Conservation (phyloP, 768 basidiomycete genomes). For the Glaciozyma martinii region DNA sequence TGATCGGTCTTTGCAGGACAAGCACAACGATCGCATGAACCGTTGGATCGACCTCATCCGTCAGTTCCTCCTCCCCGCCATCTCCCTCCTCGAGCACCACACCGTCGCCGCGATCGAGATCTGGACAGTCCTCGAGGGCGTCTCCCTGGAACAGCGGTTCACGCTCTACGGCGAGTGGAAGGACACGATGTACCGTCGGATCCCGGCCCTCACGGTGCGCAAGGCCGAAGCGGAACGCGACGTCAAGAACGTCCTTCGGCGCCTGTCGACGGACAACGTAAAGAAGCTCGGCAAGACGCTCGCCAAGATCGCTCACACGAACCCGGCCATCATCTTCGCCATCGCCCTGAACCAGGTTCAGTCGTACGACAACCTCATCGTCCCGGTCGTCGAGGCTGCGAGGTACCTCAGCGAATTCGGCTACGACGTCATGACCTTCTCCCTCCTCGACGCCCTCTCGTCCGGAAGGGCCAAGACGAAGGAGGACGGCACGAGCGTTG, state of each 20-base stretch:
- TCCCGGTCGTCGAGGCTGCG: slow-evolving; percentile 78
- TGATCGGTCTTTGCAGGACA: too few species aligned
- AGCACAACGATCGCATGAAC: neutral
- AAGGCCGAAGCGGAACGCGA: slow-evolving; percentile 76
- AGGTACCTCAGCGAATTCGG: slow-evolving; percentile 85
- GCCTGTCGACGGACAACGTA: slow-evolving; percentile 51
- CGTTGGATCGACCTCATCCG: slow-evolving; percentile 73
- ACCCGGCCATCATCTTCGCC: slow-evolving; percentile 81
- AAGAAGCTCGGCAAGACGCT: slow-evolving; percentile 77
- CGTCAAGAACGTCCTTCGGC: slow-evolving; percentile 76
- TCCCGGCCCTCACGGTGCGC: slow-evolving; percentile 71
- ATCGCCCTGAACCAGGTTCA: slow-evolving; percentile 88
- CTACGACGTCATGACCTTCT: slow-evolving; percentile 83
- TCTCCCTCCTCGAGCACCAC: slow-evolving; percentile 74
- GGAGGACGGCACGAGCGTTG: slow-evolving; percentile 80
- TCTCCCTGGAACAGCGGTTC: slow-evolving; percentile 73
- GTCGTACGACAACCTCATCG: slow-evolving; percentile 88
- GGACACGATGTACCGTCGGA: slow-evolving; percentile 56
- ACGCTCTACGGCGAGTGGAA: slow-evolving; percentile 94
- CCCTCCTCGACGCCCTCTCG: slow-evolving; percentile 76
- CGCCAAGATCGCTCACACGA: slow-evolving; percentile 87
- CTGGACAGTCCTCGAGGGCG: slow-evolving; percentile 78
- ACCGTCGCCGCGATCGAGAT: slow-evolving; percentile 83
- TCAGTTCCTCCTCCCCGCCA: slow-evolving; percentile 70
- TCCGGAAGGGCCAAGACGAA: slow-evolving; percentile 74